Evolutionary conservation across 805 yeast species (phyloP).

Genomic region (Hanseniaspora singularis): DNA sequence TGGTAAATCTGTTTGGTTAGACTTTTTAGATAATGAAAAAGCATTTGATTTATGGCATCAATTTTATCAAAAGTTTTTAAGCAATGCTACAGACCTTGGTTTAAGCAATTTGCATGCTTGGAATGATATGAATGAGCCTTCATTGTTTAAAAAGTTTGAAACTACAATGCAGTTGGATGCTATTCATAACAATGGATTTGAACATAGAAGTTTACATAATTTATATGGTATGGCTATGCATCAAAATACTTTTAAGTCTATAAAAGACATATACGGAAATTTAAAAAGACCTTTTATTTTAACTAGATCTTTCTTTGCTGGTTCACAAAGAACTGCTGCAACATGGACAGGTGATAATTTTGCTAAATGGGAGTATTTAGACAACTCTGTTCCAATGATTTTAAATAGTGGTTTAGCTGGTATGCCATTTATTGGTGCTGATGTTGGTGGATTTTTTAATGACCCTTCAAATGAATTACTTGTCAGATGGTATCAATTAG

Average conservation of each 20-base stretch:
- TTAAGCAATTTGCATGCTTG: slow-evolving; percentile 68
- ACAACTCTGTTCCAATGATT: slow-evolving; percentile 74
- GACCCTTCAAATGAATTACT: slow-evolving; percentile 72
- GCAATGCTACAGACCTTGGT: slow-evolving; percentile 32
- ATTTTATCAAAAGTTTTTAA: slow-evolving; percentile 38
- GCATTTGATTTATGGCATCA: slow-evolving; percentile 51
- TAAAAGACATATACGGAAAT: slow-evolving; percentile 38
- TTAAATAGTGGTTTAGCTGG: slow-evolving; percentile 71
- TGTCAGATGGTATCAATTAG: slow-evolving; percentile 91
- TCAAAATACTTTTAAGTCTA: slow-evolving; percentile 63
- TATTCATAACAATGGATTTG: slow-evolving; percentile 68
- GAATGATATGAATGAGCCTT: slow-evolving; percentile 99
- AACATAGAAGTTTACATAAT: slow-evolving; percentile 86
- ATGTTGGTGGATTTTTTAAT: slow-evolving; percentile 94
- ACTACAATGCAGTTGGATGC: slow-evolving; percentile 76
- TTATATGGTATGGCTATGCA: slow-evolving; percentile 69
- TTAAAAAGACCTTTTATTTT: slow-evolving; percentile 70
- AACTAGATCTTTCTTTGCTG: slow-evolving; percentile 78
- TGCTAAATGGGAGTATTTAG: slow-evolving; percentile 82
- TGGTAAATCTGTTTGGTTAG: slow-evolving; percentile 90
- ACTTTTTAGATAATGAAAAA: slow-evolving; percentile 52
- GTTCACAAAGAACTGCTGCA: slow-evolving; percentile 83
- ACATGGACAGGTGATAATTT: slow-evolving; percentile 98
- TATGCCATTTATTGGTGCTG: slow-evolving; percentile 90
- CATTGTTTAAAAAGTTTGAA: slow-evolving; percentile 90